Conservation (phyloP, 768 basidiomycete genomes). For the Hypholoma sublateritium region DNA sequence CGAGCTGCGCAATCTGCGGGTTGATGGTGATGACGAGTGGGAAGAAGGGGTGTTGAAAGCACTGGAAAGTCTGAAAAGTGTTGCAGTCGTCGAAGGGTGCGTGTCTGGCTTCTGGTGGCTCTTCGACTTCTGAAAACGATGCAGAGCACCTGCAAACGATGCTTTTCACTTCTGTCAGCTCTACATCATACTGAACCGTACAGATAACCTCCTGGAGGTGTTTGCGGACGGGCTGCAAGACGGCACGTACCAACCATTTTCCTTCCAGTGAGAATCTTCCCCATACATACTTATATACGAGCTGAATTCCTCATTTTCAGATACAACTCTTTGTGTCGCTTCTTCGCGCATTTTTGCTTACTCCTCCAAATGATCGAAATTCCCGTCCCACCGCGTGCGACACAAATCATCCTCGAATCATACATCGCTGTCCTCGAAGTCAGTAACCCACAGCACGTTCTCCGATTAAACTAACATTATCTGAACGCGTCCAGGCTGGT, state of each 20-base stretch:
- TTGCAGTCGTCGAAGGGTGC: constrained; percentile 67
- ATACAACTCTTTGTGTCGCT: constrained; percentile 74
- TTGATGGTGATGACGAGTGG: constrained; percentile 51
- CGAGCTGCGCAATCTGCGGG: constrained; percentile 19
- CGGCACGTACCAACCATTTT: constrained; percentile 45
- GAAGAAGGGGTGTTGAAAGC: constrained; percentile 59
- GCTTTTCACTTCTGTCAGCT: constrained; percentile 84
- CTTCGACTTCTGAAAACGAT: constrained; percentile 3
- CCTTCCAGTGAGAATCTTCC: constrained; percentile 51
- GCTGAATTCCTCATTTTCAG: constrained; percentile 30
- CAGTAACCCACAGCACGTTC: constrained; percentile 9
- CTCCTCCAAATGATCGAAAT: constrained; percentile 83
- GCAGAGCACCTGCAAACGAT: constrained; percentile 62
- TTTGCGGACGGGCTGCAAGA: constrained; percentile 60
- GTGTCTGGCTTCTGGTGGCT: background rate
- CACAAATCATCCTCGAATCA: constrained; percentile 81
- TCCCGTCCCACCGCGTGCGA: constrained; percentile 68
- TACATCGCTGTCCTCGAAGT: constrained; percentile 90
- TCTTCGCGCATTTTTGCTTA: constrained; percentile 92
- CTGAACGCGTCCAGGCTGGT: constrained; percentile 46
- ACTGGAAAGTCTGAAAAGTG: constrained; percentile 56
- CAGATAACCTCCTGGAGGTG: constrained; percentile 63
- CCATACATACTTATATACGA: background rate
- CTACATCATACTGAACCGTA: constrained; percentile 72
- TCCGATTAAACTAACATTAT: background rate